Conservation (phyloP, 805 yeast genomes). For the Ogataea paradorogensis region DNA sequence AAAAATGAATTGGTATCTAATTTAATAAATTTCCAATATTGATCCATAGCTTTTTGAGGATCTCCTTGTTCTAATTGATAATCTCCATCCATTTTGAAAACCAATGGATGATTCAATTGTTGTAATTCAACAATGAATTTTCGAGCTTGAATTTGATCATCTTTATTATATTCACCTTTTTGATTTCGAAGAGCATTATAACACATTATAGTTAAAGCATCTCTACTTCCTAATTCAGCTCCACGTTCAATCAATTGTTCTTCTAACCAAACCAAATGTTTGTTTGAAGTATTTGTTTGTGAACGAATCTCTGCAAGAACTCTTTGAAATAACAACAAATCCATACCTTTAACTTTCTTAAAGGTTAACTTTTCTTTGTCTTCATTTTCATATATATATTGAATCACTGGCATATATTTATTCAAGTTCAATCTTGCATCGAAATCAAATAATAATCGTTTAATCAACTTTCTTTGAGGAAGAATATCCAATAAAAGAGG, state of each 20-base stretch:
- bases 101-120: constrained; percentile 64
- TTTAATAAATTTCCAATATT: constrained; percentile 57
- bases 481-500: constrained; percentile 46
- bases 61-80: constrained; percentile 52
- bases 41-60: constrained; percentile 51
- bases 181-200: constrained; percentile 53
- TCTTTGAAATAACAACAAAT: constrained; percentile 65
- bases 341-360: constrained; percentile 47
- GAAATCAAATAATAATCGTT: constrained; percentile 61
- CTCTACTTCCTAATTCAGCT: constrained; percentile 78
- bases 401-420: constrained; percentile 53
- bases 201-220: constrained; percentile 74
- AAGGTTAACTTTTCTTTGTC: constrained; percentile 32
- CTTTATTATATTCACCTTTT: constrained; percentile 34
- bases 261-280: constrained; percentile 58
- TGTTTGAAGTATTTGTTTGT: constrained; percentile 58
- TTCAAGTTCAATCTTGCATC: constrained; percentile 55
- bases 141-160: constrained; percentile 64
- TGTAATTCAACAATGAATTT: constrained; percentile 55
- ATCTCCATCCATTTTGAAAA: constrained; percentile 78
- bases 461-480: constrained; percentile 57
- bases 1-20: constrained; percentile 55
- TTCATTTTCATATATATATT: constrained; percentile 46
- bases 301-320: constrained; percentile 61
- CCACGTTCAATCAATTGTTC: constrained; percentile 74